Percentiles rank a stretch among this genome's conserved stretches.
Evolutionary conservation across 2,329 filamentous ascomycete genomes (phyloP).

Genomic region (Apiospora marii): DNA sequence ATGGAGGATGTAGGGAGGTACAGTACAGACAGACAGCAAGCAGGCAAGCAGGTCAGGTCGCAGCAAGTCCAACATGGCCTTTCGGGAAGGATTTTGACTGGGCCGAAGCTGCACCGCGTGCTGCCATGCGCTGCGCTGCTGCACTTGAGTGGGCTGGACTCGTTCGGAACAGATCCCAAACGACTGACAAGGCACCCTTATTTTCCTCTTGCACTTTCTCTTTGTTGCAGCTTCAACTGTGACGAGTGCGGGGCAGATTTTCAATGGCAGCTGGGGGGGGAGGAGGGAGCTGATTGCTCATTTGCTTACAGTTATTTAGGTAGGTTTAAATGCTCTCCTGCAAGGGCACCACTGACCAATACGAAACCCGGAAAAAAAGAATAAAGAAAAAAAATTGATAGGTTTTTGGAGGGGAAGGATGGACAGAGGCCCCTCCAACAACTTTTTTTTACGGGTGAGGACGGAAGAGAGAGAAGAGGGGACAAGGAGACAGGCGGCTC

Average conservation of each 20-base stretch:
- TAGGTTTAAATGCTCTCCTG: slow-evolving; percentile 14
- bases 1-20: slow-evolving; percentile 1
- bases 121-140: slow-evolving; percentile 15
- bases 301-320: slow-evolving; percentile 14
- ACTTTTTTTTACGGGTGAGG: slow-evolving; percentile 21
- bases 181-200: slow-evolving; percentile 10
- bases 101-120: slow-evolving; percentile 9
- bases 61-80: not conserved
- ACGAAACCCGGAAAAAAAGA: slow-evolving; percentile 7
- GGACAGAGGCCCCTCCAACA: slow-evolving; percentile 7
- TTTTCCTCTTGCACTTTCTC: not conserved
- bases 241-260: slow-evolving; percentile 20
- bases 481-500: slow-evolving; percentile 6
- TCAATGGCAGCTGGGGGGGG: not conserved
- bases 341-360: slow-evolving; percentile 15
- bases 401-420: slow-evolving; percentile 8
- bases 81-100: slow-evolving; percentile 12
- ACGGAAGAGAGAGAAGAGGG: slow-evolving; percentile 19
- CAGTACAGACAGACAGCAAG: not conserved
- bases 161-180: slow-evolving; percentile 20
- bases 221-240: slow-evolving; percentile 16
- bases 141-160: slow-evolving; percentile 18
- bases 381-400: slow-evolving; percentile 1
- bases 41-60: not conserved
- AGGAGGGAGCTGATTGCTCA: slow-evolving; percentile 22